Conservation (phyloP, 768 basidiomycete genomes). For the Calocybe indica region DNA sequence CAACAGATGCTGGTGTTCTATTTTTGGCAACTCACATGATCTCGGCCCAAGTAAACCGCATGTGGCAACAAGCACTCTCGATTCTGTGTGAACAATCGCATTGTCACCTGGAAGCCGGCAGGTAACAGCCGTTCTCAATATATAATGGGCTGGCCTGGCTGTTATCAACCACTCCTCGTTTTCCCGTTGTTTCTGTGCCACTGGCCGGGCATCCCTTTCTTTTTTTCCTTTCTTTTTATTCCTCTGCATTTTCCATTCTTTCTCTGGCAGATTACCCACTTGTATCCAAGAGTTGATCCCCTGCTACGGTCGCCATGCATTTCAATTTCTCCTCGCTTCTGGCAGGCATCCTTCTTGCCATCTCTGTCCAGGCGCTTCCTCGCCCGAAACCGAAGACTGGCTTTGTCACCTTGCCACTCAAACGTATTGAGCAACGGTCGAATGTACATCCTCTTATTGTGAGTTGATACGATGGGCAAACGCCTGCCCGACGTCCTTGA, state of each 20-base stretch:
- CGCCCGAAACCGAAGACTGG: constrained; percentile 22
- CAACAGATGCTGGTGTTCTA: too few species aligned
- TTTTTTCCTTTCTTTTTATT: constrained; percentile 21
- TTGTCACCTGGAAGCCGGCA: too few species aligned
- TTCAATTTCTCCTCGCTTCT: constrained; percentile 49
- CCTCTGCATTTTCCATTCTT: constrained; percentile 6
- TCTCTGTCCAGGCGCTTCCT: constrained; percentile 38
- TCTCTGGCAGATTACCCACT: neutral
- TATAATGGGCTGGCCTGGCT: constrained; percentile 7
- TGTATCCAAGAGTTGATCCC: constrained; percentile 16
- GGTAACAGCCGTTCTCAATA: neutral
- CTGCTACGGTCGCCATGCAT: constrained; percentile 40
- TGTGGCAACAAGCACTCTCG: too few species aligned
- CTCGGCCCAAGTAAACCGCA: too few species aligned
- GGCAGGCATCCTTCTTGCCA: constrained; percentile 40
- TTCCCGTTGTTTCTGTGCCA: constrained; percentile 15
- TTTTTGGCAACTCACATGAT: too few species aligned
- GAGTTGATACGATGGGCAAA: constrained; percentile 10
- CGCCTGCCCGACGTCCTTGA: neutral
- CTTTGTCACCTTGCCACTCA: constrained; percentile 37
- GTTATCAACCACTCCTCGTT: constrained; percentile 14
- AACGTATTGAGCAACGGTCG: constrained; percentile 26
- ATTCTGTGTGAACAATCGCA: too few species aligned
- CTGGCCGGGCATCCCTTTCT: constrained; percentile 24
- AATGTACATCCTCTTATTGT: constrained; percentile 32